Evolutionary conservation across 352 stramenopile genomes (phyloP).

Genomic region (Phytophthora cactorum): DNA sequence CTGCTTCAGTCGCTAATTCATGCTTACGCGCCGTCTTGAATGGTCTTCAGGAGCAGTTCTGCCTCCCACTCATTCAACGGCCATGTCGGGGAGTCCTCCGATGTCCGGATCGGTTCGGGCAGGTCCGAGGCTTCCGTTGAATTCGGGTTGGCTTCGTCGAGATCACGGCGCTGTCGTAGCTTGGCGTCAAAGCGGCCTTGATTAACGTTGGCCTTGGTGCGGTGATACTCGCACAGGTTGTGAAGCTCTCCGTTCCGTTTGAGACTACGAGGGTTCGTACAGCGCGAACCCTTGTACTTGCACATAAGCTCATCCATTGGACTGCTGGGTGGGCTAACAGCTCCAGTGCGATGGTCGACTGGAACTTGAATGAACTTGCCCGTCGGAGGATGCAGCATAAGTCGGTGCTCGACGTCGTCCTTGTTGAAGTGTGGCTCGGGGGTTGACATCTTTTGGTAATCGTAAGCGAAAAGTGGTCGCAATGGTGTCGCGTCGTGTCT

Average conservation of each 20-base stretch:
- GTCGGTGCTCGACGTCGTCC: slow-evolving; percentile 16
- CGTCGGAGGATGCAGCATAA: slow-evolving; percentile 24
- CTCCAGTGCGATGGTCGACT: slow-evolving; percentile 14
- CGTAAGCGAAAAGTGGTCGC: slow-evolving; percentile 16
- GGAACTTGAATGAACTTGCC: slow-evolving; percentile 22
- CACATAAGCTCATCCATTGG: slow-evolving; percentile 18
- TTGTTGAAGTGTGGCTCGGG: slow-evolving; percentile 11
- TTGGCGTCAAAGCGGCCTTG: slow-evolving; percentile 56
- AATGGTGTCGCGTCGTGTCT: slow-evolving; percentile 19
- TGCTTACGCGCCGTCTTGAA: slow-evolving; percentile 19
- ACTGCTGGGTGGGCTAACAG: slow-evolving; percentile 1
- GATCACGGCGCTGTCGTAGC: slow-evolving; percentile 20
- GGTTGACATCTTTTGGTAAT: slow-evolving; percentile 30
- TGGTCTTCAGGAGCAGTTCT: slow-evolving; percentile 28
- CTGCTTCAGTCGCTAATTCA: background rate
- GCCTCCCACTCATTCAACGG: slow-evolving; percentile 30
- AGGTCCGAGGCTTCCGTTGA: slow-evolving; percentile 13
- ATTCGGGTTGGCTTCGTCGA: slow-evolving; percentile 3
- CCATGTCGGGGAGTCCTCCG: slow-evolving; percentile 9
- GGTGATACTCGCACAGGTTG: slow-evolving; percentile 60
- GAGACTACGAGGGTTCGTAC: slow-evolving; percentile 10
- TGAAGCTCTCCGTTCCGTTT: slow-evolving; percentile 43
- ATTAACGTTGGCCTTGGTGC: slow-evolving; percentile 57
- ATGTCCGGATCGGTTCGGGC: slow-evolving; percentile 25
- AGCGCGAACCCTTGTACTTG: slow-evolving; percentile 30